Evolutionary conservation across 345 rosid genomes (phyloP).

Genomic region (Bruguiera gymnorhiza): DNA sequence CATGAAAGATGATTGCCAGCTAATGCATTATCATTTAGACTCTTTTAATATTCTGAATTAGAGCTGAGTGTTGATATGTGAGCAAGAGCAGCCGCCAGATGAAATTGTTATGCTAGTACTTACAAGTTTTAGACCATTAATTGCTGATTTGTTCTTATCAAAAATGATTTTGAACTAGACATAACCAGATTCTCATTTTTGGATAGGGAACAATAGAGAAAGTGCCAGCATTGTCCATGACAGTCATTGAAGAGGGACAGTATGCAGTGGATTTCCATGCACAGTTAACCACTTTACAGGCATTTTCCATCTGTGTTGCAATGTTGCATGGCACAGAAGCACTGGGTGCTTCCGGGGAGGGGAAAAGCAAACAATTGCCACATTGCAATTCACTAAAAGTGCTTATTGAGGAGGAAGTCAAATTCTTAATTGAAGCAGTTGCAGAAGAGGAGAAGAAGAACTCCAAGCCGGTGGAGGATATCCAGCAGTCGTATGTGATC

Average conservation of each 20-base stretch:
- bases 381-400: slow-evolving; percentile 54
- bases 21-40: no score
- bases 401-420: slow-evolving; percentile 71
- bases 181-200: slow-evolving; percentile 14
- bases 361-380: slow-evolving; percentile 29
- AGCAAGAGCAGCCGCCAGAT: no score
- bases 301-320: slow-evolving; percentile 83
- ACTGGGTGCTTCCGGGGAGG: slow-evolving; percentile 27
- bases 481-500: slow-evolving; percentile 53
- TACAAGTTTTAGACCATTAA: no score
- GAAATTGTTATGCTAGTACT: no score
- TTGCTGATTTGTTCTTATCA: not conserved
- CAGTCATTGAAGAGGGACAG: slow-evolving; percentile 48
- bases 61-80: no score
- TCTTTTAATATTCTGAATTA: no score
- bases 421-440: slow-evolving; percentile 56
- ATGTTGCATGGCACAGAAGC: slow-evolving; percentile 53
- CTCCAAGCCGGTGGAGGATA: slow-evolving; percentile 37
- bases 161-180: slow-evolving; percentile 6
- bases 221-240: slow-evolving; percentile 68
- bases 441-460: slow-evolving; percentile 51
- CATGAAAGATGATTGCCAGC: no score
- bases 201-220: slow-evolving; percentile 69
- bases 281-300: slow-evolving; percentile 77
- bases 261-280: slow-evolving; percentile 90